These are phyloP conservation scores for Auricularia auricula-judae DNA, from an alignment of 768 basidiomycete genomes.

Conservation along the genomic window DNA sequence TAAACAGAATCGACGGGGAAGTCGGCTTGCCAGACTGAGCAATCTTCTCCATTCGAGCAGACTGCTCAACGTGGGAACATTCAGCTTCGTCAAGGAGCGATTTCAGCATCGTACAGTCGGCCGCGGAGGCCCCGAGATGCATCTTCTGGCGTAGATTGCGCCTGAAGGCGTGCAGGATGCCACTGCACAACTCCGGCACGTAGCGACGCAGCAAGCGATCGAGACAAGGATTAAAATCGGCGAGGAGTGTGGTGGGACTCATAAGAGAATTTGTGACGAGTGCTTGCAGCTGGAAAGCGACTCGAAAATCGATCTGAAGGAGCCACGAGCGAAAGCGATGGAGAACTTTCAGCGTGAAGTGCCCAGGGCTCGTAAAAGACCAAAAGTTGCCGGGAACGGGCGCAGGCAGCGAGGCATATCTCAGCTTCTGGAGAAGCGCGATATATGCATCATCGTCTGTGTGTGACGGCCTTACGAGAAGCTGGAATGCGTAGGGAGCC, in stretches of 20 bases:
- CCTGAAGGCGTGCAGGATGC: constrained; percentile 39
- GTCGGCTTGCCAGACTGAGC: not conserved
- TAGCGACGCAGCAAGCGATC: constrained; percentile 26
- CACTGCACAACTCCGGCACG: constrained; percentile 24
- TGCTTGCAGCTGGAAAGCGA: constrained; percentile 70
- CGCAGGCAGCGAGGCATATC: constrained; percentile 34
- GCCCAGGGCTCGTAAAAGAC: constrained; percentile 16
- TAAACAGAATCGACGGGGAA: constrained; percentile 40
- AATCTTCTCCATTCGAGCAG: not conserved
- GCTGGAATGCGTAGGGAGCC: constrained; percentile 22
- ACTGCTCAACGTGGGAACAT: not conserved
- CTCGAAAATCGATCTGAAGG: constrained; percentile 42
- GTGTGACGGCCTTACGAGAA: constrained; percentile 42
- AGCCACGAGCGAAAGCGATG: constrained; percentile 34
- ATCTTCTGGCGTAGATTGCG: not conserved
- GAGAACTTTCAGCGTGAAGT: constrained; percentile 42
- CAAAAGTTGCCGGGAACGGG: constrained; percentile 23
- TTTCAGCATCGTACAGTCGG: not conserved
- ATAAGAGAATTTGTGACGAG: constrained; percentile 53
- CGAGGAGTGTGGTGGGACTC: constrained; percentile 44
- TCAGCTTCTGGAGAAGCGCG: constrained; percentile 48
- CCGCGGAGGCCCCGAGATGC: not conserved
- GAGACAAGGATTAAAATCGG: constrained; percentile 33
- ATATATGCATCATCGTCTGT: too few species aligned
- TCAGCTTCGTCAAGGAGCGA: not conserved